Evolutionary conservation across 306 rosid species (phyloP), one percentile per base, ranked within the genome.

Genomic region (Dicorynia guianensis): DNA sequence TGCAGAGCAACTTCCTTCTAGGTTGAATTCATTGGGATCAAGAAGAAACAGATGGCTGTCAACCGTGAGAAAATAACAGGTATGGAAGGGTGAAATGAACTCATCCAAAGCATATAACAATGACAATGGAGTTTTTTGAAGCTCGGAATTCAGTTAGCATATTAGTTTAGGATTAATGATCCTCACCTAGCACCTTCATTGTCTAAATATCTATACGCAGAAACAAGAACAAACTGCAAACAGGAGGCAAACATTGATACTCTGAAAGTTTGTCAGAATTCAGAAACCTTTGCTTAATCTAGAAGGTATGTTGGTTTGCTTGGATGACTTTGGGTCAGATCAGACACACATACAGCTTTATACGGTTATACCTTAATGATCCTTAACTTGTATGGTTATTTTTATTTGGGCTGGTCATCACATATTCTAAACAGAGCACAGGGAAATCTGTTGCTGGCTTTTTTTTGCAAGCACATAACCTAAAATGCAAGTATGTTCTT

Each of bases 231-330:
- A 40, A 48, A 59, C 11, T 56, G 34, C 74, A 60, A 72, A 40
- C 63, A 72, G 58, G 76, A 77, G 68, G 85, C 80, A 68, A 72
- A 76, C 36, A 17, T 67, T 76, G 82, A 80, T 76, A 30, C 76
- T 76, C 81, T 36, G 79, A 43, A 50, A 80, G 39, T 39, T 67
- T 68, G 68, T 73, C 68, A 63, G 30, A 25, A 25, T 25, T 25
- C 30, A 25, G 83, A 77, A 77, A 34, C 63, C 78, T 77, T 84
- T 84, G 42, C 85, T 77, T 84, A 69, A 77, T 49, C 53, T 57
- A 13, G 76, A 77, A 49, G 75, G 11, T 30, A 48, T 46, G 61
- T 14, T 57, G n/a, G 20, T 46, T 56, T 44, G 34, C 50, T 55
- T 58, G 8, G 55, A 79, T 76, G 49, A 76, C 70, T 76, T 76